phyloP scores from a whole-genome alignment of 139 green algal species.

The Zygnema cylindricum region DNA sequence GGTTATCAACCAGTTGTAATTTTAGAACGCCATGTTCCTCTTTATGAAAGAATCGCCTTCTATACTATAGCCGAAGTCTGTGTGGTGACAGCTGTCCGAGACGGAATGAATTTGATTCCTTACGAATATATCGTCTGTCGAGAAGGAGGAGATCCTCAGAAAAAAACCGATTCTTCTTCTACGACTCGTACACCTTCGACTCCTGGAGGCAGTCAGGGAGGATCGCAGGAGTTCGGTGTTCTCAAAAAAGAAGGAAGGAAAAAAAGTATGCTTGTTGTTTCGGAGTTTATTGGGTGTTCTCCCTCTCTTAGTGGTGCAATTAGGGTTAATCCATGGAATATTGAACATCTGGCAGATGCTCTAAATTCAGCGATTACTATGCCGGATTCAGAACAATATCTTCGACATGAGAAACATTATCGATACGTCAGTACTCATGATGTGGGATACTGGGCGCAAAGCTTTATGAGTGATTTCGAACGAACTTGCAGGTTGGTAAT shows the following conservation, averaged over 20 bases:
- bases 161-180: not conserved
- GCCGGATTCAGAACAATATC: constrained; percentile 72
- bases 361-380: constrained; percentile 85
- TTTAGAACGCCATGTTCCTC: constrained; percentile 84
- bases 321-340: constrained; percentile 95
- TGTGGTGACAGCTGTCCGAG: constrained; percentile 90
- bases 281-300: constrained; percentile 98
- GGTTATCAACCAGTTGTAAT: constrained; percentile 85
- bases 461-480: constrained; percentile 71
- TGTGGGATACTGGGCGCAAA: constrained; percentile 90
- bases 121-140: constrained; percentile 99
- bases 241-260: not conserved
- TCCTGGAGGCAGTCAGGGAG: not conserved
- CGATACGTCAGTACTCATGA: constrained; percentile 93
- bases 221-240: not conserved
- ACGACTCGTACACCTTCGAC: not conserved
- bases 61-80: constrained; percentile 82
- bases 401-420: constrained; percentile 97
- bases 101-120: constrained; percentile 97
- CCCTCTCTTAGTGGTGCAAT: constrained; percentile 91
- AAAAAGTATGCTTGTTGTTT: constrained; percentile 71
- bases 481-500: constrained; percentile 61
- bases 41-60: constrained; percentile 94
- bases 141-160: constrained; percentile 68
- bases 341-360: constrained; percentile 85